These are phyloP conservation scores for Solanum acaule DNA, from an alignment of 257 asterid species.

Conservation along the genomic window DNA sequence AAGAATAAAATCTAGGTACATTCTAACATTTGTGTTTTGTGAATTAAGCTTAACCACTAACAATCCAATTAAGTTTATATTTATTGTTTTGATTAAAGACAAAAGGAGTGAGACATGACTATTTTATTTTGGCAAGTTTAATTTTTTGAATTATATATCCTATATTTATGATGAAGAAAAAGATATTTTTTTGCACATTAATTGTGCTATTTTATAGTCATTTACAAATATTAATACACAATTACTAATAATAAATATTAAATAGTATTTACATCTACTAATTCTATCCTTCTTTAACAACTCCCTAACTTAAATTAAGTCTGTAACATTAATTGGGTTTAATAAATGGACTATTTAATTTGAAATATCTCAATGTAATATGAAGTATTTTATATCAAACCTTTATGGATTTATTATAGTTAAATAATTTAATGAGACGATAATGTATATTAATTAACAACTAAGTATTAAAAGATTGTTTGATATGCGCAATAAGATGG, in stretches of 20 bases:
- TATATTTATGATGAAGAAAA: not conserved
- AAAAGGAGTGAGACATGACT: not conserved
- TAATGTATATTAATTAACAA: not conserved
- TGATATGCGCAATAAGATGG: not conserved
- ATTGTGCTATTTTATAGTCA: not conserved
- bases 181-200: not conserved
- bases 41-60: not conserved
- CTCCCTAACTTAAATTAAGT: not conserved
- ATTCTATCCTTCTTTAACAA: not conserved
- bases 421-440: not conserved
- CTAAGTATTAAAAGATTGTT: not conserved
- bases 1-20: too few relatives aligned
- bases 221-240: not conserved
- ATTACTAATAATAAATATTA: not conserved
- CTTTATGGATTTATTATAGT: not conserved
- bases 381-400: not conserved
- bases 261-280: not conserved
- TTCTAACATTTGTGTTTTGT: not conserved
- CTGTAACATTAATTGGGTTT: not conserved
- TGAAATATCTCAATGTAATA: not conserved
- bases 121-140: not conserved
- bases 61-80: not conserved
- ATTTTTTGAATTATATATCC: not conserved
- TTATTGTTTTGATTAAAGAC: not conserved
- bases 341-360: not conserved